Evolutionary conservation across 129 eudicot species (phyloP), one percentile per base, ranked within the genome.

Genomic region (Arctium lappa): DNA sequence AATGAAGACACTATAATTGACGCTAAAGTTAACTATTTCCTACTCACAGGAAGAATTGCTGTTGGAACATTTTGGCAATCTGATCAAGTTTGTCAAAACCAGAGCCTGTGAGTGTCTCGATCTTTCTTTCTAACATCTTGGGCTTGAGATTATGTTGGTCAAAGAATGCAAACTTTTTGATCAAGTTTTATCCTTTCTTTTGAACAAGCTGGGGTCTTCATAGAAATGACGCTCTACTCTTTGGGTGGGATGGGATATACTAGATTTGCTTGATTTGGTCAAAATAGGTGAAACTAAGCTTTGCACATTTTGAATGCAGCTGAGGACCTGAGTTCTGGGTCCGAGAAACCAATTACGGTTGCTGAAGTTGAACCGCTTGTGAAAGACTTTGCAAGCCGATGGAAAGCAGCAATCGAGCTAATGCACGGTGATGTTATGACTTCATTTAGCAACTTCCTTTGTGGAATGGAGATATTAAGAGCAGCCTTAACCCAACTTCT

Each of bases 401-500:
- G 99, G 99, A 95, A 95, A 89, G 88, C 92, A 8, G 98, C 98
- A 15, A 95, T 93, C 56, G 99, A 95, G 89, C 84, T 93, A 69
- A 95, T 95, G 99, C 99, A 95, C 89, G 88, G 90, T 72, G 98
- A 93, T 15, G 99, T 95, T 6, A 95, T 95, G 27, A 95, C 95
- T 53, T 93, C 98, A 22, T 95, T 93, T 77, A 95, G 99, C 87
- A 95, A 95, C 87, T 95, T 95, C 44, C 88, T 95, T 4, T 95
- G 99, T 78, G 99, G 99, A 44, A 93, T 95, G 99, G 99, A 95
- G 78, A 95, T 95, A 77, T 84, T 95, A 78, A 89, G 98, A 87
- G 94, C 99, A 38, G 93, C 99, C 33, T 84, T 95, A 83, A 93
- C 99, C 34, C 99, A 93, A 53, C 90, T 95, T 71, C 88, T 95